Evolutionary conservation across 2,329 filamentous ascomycete species (phyloP), one percentile per base, ranked within the genome.

Genomic region (Cladosporium austrohemisphaericum): DNA sequence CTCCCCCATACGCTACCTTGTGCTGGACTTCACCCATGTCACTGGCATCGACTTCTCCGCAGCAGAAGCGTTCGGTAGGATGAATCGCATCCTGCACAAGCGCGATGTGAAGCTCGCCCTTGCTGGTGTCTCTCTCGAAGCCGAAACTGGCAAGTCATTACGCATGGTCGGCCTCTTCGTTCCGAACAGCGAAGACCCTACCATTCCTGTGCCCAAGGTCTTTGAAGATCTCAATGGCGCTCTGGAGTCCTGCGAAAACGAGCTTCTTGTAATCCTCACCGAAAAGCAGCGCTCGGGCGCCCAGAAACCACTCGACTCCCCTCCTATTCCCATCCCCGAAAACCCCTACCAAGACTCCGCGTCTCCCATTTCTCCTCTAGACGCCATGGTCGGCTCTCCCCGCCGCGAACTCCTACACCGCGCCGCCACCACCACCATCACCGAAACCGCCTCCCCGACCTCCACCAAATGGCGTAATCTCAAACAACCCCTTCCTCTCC

Each of bases 21-120:
- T 98, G 14, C 76, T 98, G 31, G 93, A 98, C 64, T 79, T 98
- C 59, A 84, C 82, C 55, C 86, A 93, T 55, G 93, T 98, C 33
- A 91, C 86, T 11, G 93, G 92, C 6, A 80, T 97, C 18, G 93
- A 98, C 68, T 98, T 95, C 66, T 97, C 92, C 0, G 92, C 93
- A 1, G 92, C 90, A 1, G 93, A 98, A 67, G 93, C 88, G 0
- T 97, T 98, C 65, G 90, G 88, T 52, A 86, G 91, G 11, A 90
- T 98, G 68, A 93, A 91, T 64, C 83, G 93, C 18, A 78, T 97
- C 16, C 74, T 97, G 2, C 75, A 83, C 53, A 82, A 84, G 55
- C 87, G 88, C 62, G 82, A 83, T 20, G 87, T 98, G 28, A 79
- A 85, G 50, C 80, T 96, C 51, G 81, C 93, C 11, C 77, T 98